phyloP scores from a whole-genome alignment of 768 basidiomycete species.

The Lyophyllum decastes region DNA sequence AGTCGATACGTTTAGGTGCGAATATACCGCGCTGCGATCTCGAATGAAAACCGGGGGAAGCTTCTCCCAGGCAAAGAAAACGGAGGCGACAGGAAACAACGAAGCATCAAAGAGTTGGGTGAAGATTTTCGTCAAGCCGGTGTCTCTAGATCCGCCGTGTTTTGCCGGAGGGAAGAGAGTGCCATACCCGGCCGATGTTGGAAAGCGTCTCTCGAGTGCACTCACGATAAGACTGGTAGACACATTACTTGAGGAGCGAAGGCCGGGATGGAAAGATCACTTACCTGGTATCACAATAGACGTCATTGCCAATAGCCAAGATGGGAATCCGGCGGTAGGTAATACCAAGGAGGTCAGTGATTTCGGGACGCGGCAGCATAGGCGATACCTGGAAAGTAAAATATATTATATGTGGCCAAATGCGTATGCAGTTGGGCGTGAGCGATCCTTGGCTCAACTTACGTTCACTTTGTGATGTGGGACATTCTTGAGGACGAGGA shows the following conservation, averaged over 20 bases:
- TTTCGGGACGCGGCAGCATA: slow-evolving; percentile 56
- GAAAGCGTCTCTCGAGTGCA: slow-evolving; percentile 56
- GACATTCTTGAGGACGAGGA: slow-evolving; percentile 50
- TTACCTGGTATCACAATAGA: slow-evolving; percentile 58
- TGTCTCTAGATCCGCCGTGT: slow-evolving; percentile 40
- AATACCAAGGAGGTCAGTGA: slow-evolving; percentile 52
- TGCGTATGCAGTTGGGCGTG: background rate
- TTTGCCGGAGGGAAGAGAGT: slow-evolving; percentile 51
- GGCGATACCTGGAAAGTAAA: slow-evolving; percentile 43
- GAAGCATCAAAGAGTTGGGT: slow-evolving; percentile 47
- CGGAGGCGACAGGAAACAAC: slow-evolving; percentile 42
- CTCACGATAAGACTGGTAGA: slow-evolving; percentile 45
- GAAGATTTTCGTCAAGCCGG: slow-evolving; percentile 50
- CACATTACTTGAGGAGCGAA: background rate
- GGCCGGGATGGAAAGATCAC: background rate
- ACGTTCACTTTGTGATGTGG: slow-evolving; percentile 50
- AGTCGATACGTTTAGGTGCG: background rate
- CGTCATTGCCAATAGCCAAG: slow-evolving; percentile 60
- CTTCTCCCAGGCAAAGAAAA: slow-evolving; percentile 48
- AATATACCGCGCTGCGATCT: slow-evolving; percentile 48
- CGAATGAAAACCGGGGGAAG: slow-evolving; percentile 46
- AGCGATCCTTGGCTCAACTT: slow-evolving; percentile 15
- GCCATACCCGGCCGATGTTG: slow-evolving; percentile 45
- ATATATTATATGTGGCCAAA: background rate
- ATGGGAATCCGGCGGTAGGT: slow-evolving; percentile 61